Evolutionary conservation across 148 eudicot genomes (phyloP).

Genomic region (Pouteria glomerata): DNA sequence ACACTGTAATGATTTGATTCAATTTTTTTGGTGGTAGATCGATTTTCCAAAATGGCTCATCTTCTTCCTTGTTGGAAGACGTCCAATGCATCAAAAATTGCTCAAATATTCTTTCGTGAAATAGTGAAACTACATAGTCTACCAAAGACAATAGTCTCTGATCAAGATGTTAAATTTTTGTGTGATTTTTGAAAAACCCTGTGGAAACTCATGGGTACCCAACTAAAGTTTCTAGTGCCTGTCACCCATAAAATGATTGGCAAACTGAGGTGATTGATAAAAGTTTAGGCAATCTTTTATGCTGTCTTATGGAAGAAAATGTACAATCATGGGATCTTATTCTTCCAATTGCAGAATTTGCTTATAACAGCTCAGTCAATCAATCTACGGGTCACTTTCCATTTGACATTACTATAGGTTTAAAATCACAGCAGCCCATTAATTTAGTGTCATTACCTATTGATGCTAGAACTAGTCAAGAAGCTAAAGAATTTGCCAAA

Average conservation of each 20-base stretch:
- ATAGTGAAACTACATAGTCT: not conserved
- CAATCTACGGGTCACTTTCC: not conserved
- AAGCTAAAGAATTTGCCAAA: too few species aligned
- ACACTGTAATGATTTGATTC: not conserved
- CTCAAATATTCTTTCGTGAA: not conserved
- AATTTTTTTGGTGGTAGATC: not conserved
- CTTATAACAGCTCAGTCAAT: slow-evolving; percentile 3
- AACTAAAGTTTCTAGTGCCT: not conserved
- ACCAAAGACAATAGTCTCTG: not conserved
- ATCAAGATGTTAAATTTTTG: not conserved
- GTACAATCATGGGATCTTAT: not conserved
- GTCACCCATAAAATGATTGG: not conserved
- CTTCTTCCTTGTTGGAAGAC: not conserved
- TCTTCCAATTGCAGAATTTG: too few species aligned
- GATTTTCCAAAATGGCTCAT: not conserved
- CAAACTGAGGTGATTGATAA: not conserved
- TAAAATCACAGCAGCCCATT: too few species aligned
- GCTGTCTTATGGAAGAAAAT: not conserved
- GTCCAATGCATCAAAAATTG: not conserved
- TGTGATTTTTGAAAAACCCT: not conserved
- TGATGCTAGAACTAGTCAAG: too few species aligned
- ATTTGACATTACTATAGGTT: slow-evolving; percentile 8
- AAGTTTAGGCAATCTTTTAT: not conserved
- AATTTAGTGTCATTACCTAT: too few species aligned
- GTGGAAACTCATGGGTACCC: not conserved